Percentiles rank a stretch among this genome's conserved stretches.
Evolutionary conservation across 2,329 filamentous ascomycete species (phyloP).

Genomic region (Fusarium austroafricanum): DNA sequence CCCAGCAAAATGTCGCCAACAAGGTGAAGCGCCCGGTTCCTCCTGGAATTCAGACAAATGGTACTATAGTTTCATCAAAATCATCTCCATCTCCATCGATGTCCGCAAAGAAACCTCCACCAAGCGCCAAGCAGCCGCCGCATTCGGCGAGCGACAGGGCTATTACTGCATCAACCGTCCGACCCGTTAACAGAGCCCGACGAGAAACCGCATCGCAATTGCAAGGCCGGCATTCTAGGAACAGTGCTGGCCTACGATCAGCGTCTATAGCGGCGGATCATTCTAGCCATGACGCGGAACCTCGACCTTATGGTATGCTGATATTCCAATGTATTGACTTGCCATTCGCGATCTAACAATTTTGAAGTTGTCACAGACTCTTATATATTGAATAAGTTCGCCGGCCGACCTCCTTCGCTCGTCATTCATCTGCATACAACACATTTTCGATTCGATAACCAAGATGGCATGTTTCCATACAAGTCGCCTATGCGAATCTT

Average conservation of each 20-base stretch:
- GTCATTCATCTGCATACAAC: conserved; percentile 86
- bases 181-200: conserved; percentile 67
- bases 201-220: conserved; percentile 64
- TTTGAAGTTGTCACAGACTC: conserved; percentile 74
- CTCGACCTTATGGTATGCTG: conserved; percentile 64
- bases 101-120: conserved; percentile 65
- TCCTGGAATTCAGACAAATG: conserved; percentile 75
- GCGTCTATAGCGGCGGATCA: conserved; percentile 61
- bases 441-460: conserved; percentile 92
- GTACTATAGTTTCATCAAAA: conserved; percentile 62
- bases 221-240: conserved; percentile 61
- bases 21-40: conserved; percentile 78
- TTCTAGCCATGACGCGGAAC: conserved; percentile 54
- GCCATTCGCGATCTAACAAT: conserved; percentile 38
- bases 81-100: conserved; percentile 70
- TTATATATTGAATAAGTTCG: conserved; percentile 87
- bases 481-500: conserved; percentile 89
- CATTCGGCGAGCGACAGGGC: conserved; percentile 52
- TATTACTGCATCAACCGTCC: conserved; percentile 56
- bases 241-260: conserved; percentile 62
- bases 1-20: conserved; percentile 56
- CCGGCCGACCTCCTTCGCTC: conserved; percentile 80
- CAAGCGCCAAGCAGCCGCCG: conserved; percentile 56
- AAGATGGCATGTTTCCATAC: conserved; percentile 92
- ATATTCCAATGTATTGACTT: not conserved